Evolutionary conservation across 23 red algal species (phyloP), one percentile per base, ranked within the genome.

Genomic region (Gracilaria vermiculophylla): DNA sequence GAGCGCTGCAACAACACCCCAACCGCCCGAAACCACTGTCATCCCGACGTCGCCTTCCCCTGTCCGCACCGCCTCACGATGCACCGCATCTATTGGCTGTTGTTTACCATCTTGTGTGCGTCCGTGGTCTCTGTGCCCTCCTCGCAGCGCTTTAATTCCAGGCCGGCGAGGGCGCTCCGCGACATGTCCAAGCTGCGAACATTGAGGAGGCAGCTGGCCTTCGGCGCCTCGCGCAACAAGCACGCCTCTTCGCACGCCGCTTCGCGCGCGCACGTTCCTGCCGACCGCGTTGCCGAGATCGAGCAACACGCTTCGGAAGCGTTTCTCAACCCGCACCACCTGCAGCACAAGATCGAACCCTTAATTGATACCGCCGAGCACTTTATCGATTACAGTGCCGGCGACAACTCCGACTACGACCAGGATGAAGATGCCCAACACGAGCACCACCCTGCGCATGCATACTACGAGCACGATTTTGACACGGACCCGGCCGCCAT

Each of bases 331-430:
- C 36, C 67, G 19, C 67, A 28, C 25, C 23, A 73, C 47, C 40
- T 73, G 6, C 67, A 73, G 13, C 37, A 24, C 37, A 73, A 73
- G 28, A 73, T 73, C 25, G 67, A 73, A 73, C 11, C 67, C 23
- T 24, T 73, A 12, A 47, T 40, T 24, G 39, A 73, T 29, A 47
- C 67, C 11, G 67, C 44, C 17, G 67, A 31, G 20, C 67, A 45
- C 9, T 73, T 73, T 48, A 20, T 73, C 23, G 67, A 73, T 20
- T 73, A 73, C 20, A 20, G 42, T 11, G 37, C 44, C 20, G 67
- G 47, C 1, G 67, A 73, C 14, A 73, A 23, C 47, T 48, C 44
- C 47, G 36, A 45, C 20, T 23, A 37, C 25, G 40, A 73, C 24
- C 28, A 25, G 5, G 36, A 9, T 48, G 17, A 27, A 25, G 67